Percentiles rank a stretch among this genome's conserved stretches.
Evolutionary conservation across 148 eudicot species (phyloP).

Genomic region (Bassia scoparia): DNA sequence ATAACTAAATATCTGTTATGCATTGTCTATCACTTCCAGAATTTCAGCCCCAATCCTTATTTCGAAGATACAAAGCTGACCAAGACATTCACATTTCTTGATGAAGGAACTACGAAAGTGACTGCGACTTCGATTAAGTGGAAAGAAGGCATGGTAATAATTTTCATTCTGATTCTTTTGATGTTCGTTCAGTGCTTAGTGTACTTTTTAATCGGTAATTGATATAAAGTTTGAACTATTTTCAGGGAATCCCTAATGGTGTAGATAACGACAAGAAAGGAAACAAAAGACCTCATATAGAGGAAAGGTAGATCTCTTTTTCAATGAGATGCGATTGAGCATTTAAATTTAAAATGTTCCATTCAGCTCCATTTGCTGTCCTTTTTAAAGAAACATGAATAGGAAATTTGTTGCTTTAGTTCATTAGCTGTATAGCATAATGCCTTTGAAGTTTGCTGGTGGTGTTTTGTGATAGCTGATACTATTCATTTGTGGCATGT

Average conservation of each 20-base stretch:
- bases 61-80: constrained; percentile 82
- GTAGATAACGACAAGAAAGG: constrained; percentile 69
- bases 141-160: constrained; percentile 89
- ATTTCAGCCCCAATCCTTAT: constrained; percentile 72
- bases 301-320: constrained; percentile 58
- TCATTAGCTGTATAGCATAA: too few species aligned
- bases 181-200: not conserved
- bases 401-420: not conserved
- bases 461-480: too few species aligned
- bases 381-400: not conserved
- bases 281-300: constrained; percentile 69
- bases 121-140: constrained; percentile 80
- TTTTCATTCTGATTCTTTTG: constrained; percentile 4
- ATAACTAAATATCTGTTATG: not conserved
- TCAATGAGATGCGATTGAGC: not conserved
- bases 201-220: not conserved
- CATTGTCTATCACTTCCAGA: constrained; percentile 39
- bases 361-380: not conserved
- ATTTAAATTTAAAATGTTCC: not conserved
- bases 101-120: constrained; percentile 81
- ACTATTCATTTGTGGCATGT: too few species aligned
- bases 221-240: not conserved
- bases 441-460: not conserved
- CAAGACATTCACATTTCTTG: constrained; percentile 78
- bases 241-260: constrained; percentile 72